Percentiles rank a stretch among this genome's conserved stretches.
phyloP scores from a whole-genome alignment of 129 eudicot species.

The Lactuca sativa region DNA sequence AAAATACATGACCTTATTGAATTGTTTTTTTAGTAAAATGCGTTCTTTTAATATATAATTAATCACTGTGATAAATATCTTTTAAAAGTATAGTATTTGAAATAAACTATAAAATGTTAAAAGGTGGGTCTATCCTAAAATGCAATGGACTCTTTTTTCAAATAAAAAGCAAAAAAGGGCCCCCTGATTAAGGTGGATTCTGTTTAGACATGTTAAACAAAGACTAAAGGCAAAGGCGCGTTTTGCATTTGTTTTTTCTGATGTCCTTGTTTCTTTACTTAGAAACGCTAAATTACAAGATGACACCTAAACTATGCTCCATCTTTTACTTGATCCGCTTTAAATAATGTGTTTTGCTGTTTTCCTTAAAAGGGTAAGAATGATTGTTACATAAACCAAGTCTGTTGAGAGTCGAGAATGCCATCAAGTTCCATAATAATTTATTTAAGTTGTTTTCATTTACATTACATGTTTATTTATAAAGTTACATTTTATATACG shows the following conservation, averaged over 20 bases:
- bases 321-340: neutral
- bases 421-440: neutral
- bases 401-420: neutral
- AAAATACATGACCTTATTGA: no score
- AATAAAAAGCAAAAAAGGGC: conserved; percentile 1
- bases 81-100: neutral
- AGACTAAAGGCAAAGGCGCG: conserved; percentile 4
- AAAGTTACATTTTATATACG: no score
- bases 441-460: no score
- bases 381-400: neutral
- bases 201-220: conserved; percentile 16
- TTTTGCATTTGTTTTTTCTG: conserved; percentile 15
- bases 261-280: conserved; percentile 12
- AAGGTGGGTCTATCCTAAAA: conserved; percentile 3
- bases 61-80: no score
- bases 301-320: conserved; percentile 12
- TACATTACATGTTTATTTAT: no score
- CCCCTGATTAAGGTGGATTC: conserved; percentile 20
- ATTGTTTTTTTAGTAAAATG: no score
- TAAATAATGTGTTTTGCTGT: conserved; percentile 4
- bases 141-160: conserved; percentile 8
- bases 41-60: no score
- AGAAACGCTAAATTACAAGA: conserved; percentile 17
- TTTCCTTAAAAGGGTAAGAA: neutral
- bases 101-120: neutral